Evolutionary conservation across 108 stramenopile genomes (phyloP), one percentile per base, ranked within the genome.

Genomic region (Nitzschia sp.): DNA sequence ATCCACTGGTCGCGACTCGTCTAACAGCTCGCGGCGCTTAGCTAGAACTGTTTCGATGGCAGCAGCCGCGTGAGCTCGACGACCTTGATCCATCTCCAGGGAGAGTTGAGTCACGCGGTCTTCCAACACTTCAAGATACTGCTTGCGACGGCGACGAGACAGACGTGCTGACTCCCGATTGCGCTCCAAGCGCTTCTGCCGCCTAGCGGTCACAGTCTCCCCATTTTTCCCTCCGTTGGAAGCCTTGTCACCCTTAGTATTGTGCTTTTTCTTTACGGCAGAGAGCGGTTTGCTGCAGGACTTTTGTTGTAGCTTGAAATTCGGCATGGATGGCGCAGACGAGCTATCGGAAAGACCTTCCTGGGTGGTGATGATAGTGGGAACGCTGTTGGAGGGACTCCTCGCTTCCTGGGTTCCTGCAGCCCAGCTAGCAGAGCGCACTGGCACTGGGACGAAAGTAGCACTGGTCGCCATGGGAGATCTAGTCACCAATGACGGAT

Each of bases 121-220:
- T 70, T 97, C 96, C 45, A 98, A 72, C 23, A 92, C 94, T 80
- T 96, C 96, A n/a, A 98, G 83, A 69, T 98, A 93, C 45, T 93
- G 84, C 78, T 98, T 98, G 58, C 96, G 80, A 16, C 96, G 78
- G 6, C 95, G 81, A 2, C 97, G 88, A 25, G 92, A 93, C 17
- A 91, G 79, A 1, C 96, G 85, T 4, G 97, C 97, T 15, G 96
- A 96, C 77, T 97, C 96, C 19, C 97, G 90, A 66, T 98, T 98
- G 21, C 96, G 80, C 54, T 96, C 96, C 17, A 98, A 79, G 0
- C 97, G 91, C 38, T 90, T 88, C 71, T 92, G 90, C 21, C 92
- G 80, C 25, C 84, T 69, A 28, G 84, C 58, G 23, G 41, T 72
- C 29, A 66, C 72, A 27, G 63, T 58, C 1, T 35, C 47, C 11